Base-by-base conservation (phyloP, 2,329 filamentous ascomycete genomes). In the Lasiodiplodia gonubiensis region DNA sequence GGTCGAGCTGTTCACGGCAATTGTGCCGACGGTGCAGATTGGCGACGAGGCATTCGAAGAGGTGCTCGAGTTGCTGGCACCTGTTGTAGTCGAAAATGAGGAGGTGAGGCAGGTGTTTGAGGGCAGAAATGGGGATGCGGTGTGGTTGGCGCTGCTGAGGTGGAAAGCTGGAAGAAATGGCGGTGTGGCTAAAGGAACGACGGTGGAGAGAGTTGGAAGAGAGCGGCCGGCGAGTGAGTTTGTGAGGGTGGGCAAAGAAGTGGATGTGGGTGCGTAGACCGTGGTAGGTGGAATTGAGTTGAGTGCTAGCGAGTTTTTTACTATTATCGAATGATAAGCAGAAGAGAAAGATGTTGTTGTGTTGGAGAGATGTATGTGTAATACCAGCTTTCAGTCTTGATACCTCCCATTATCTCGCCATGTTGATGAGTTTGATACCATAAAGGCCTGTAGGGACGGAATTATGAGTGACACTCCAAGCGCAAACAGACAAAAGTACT, bases 41-140 rank as follows among this genome's bases (percentile, higher is more conserved):
- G 84, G 88, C 6, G 89, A 92, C 33, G 85, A 86, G 53, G 37
- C 49, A 4, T 92, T 93, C 75, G 92, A 94, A 70, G 86, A 92
- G 64, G 85, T 92, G 14, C 75, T 94, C 52, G 85, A 86, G 7
- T 78, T 94, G 64, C 76, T 95, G 60, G 76, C 76, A 53, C 76
- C 77, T 2, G 72, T 79, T 12, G 46, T 81, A 5, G 69, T 72
- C 12, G 72, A 73, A 7, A 78, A 83, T 33, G 66, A 73, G 1
- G 81, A 86, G 57, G 84, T 90, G 12, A 84, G 82, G 57, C 78
- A 80, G 39, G 88, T 86, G 12, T 77, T 95, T 54, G 88, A 91
- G 70, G 79, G 75, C 3, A 80, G 90, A 64, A 93, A 94, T 76
- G 81, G 85, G 0, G 92, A 95, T 80, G 90, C 90, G 1, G 89